A percentile compares a stretch with the other conserved stretches of the same genome.
Evolutionary conservation across 2,329 filamentous ascomycete species (phyloP).

Genomic region (Zasmidium angulare): DNA sequence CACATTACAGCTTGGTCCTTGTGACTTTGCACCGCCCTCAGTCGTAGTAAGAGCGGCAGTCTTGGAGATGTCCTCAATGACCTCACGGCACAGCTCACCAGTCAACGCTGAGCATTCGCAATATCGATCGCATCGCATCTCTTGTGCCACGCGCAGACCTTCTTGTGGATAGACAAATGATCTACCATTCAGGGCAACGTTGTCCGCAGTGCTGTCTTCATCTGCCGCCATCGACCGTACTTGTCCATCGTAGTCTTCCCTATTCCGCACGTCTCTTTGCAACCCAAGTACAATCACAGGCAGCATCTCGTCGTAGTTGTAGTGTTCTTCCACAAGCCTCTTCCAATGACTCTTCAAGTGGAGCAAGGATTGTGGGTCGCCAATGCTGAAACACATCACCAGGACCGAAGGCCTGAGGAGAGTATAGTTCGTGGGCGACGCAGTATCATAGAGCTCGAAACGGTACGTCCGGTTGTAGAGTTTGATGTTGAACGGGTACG

Average conservation of each 20-base stretch:
- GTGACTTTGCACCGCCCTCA: constrained; percentile 45
- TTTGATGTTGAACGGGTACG: constrained; percentile 59
- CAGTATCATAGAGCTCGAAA: constrained; percentile 58
- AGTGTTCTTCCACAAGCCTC: constrained; percentile 48
- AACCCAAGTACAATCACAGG: constrained; percentile 61
- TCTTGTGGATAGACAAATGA: constrained; percentile 53
- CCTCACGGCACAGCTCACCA: constrained; percentile 56
- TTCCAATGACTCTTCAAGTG: constrained; percentile 50
- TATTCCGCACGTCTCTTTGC: constrained; percentile 56
- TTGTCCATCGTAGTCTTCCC: constrained; percentile 40
- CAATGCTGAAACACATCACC: constrained; percentile 60
- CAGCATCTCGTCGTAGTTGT: constrained; percentile 52
- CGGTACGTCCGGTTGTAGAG: constrained; percentile 57
- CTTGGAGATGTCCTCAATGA: constrained; percentile 60
- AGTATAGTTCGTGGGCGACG: constrained; percentile 58
- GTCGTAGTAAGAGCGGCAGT: constrained; percentile 60
- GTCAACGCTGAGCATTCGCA: constrained; percentile 63
- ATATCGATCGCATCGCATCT: constrained; percentile 61
- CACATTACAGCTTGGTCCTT: constrained; percentile 22
- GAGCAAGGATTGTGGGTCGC: constrained; percentile 50
- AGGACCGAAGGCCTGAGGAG: constrained; percentile 55
- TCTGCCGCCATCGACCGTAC: constrained; percentile 16
- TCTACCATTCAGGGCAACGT: constrained; percentile 34
- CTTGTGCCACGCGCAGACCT: constrained; percentile 52
- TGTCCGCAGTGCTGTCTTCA: constrained; percentile 29